A percentile compares a stretch with the other conserved stretches of the same genome.
These are phyloP conservation scores for Pilasporangium apinafurcum DNA, from an alignment of 352 stramenopile genomes.

Conservation along the genomic window DNA sequence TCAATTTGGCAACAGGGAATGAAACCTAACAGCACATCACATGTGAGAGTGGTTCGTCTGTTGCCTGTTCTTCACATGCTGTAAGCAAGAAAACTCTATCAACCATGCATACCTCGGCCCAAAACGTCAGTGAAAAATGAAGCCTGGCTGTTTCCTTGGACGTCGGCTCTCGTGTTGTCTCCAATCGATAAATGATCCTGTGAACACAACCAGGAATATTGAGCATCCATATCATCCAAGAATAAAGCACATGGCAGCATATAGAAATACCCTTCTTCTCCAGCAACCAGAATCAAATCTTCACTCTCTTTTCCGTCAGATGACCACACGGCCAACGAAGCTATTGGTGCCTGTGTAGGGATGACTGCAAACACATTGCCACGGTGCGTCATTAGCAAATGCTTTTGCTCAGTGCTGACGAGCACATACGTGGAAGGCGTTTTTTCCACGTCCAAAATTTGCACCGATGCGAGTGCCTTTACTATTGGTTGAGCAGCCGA, in stretches of 20 bases:
- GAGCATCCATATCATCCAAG: not conserved
- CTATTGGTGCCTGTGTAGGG: conserved; percentile 17
- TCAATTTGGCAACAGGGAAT: conserved; percentile 34
- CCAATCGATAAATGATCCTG: conserved; percentile 40
- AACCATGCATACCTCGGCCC: conserved; percentile 9
- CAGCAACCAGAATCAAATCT: conserved; percentile 31
- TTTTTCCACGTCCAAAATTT: conserved; percentile 37
- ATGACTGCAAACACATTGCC: conserved; percentile 23
- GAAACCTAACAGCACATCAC: conserved; percentile 8
- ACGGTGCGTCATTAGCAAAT: conserved; percentile 36
- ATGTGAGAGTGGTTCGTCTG: not conserved
- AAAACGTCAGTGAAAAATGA: conserved; percentile 26
- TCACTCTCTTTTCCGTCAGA: conserved; percentile 1
- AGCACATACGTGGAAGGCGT: conserved; percentile 48
- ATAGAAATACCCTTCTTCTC: conserved; percentile 33
- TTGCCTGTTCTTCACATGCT: not conserved
- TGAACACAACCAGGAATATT: not conserved
- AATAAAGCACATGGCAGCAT: not conserved
- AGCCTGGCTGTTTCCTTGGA: conserved; percentile 17
- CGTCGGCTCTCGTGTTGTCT: conserved; percentile 14
- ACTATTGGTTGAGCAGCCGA: not conserved
- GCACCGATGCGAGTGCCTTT: conserved; percentile 19
- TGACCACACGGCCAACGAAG: conserved; percentile 16
- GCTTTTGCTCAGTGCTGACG: conserved; percentile 31
- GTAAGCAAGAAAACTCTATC: no score